Evolutionary conservation across 208 protist species (phyloP).

Genomic region (Leishmania arabica): DNA sequence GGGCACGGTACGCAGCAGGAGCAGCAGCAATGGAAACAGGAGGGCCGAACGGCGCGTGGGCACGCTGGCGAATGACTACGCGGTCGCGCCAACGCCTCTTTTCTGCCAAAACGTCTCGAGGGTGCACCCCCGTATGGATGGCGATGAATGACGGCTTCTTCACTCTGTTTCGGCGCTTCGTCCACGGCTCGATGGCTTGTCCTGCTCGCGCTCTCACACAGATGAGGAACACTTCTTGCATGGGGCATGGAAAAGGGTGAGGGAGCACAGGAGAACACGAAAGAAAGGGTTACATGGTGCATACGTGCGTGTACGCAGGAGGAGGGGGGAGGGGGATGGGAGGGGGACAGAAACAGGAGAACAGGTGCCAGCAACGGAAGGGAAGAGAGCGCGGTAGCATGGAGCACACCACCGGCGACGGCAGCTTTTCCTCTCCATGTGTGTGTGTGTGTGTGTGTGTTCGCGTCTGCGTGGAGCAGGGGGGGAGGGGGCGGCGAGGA

Average conservation of each 20-base stretch:
- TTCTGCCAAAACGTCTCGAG: neutral
- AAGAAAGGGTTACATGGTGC: too few species aligned
- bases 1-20: neutral
- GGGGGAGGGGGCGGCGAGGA: neutral
- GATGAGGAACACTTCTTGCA: too few species aligned
- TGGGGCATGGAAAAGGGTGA: neutral
- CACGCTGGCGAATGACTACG: neutral
- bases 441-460: neutral
- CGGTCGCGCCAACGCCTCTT: neutral
- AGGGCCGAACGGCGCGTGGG: neutral
- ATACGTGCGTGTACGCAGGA: neutral
- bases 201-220: neutral
- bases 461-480: neutral
- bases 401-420: neutral
- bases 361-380: neutral
- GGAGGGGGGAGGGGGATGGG: neutral
- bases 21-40: neutral
- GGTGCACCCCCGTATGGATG: neutral
- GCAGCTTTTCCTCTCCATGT: neutral
- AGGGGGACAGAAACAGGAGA: slow-evolving; percentile 3
- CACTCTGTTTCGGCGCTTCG: too few species aligned
- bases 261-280: neutral
- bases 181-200: neutral
- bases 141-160: neutral
- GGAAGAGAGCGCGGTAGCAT: neutral